These are phyloP conservation scores for Candida silvatica DNA, from an alignment of 805 yeast genomes.

Conservation along the genomic window DNA sequence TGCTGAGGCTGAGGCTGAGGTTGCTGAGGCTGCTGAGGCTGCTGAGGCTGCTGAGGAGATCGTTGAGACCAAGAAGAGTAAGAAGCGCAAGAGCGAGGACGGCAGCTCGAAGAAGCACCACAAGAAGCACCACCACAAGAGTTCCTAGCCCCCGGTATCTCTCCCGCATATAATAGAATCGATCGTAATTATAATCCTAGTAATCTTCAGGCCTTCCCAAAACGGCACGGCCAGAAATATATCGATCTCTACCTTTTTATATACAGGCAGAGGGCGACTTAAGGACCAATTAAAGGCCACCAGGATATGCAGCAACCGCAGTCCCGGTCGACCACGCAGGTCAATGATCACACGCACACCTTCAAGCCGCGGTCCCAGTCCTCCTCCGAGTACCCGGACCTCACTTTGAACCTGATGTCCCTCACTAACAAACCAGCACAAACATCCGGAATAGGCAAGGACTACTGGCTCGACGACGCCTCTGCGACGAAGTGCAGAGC, in stretches of 20 bases:
- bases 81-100: conserved; percentile 1
- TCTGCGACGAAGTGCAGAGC: conserved; percentile 82
- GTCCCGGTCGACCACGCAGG: conserved; percentile 18
- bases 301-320: neutral
- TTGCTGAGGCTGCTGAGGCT: conserved; percentile 1
- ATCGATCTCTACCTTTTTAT: neutral
- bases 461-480: conserved; percentile 96
- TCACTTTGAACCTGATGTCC: conserved; percentile 16
- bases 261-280: neutral
- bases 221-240: neutral
- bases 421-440: conserved; percentile 12
- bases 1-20: neutral
- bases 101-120: neutral
- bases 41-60: neutral
- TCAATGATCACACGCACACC: conserved; percentile 13
- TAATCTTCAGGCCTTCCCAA: too few species aligned
- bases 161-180: neutral
- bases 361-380: conserved; percentile 5
- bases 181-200: too few species aligned
- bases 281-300: too few species aligned
- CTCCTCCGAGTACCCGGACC: conserved; percentile 12
- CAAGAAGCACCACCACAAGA: conserved; percentile 1
- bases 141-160: neutral
- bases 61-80: neutral
- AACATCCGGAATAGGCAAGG: conserved; percentile 46